These are phyloP conservation scores for Purshia tridentata DNA, from an alignment of 306 rosid genomes.

Conservation along the genomic window DNA sequence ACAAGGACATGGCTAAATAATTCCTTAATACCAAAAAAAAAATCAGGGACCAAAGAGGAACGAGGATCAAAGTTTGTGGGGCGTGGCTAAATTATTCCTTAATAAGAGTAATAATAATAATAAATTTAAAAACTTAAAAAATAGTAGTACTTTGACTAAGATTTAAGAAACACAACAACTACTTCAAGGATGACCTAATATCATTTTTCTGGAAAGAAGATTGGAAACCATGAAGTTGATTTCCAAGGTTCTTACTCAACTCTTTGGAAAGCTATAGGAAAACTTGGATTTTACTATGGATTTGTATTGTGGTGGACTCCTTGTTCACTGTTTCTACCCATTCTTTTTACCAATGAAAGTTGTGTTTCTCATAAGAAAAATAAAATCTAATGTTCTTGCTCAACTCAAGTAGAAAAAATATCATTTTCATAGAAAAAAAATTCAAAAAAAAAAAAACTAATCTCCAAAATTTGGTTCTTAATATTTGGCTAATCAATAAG, in stretches of 20 bases:
- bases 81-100: too few relatives aligned
- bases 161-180: not conserved
- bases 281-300: too few relatives aligned
- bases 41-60: too few relatives aligned
- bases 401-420: not conserved
- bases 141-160: too few relatives aligned
- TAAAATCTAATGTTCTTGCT: not conserved
- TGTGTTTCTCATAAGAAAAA: too few relatives aligned
- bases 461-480: not conserved
- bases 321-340: not conserved
- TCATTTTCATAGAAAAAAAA: not conserved
- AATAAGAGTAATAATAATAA: not conserved
- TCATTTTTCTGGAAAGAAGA: slow-evolving; percentile 2
- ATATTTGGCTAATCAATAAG: not conserved
- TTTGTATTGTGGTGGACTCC: not conserved
- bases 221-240: not conserved
- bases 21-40: too few relatives aligned
- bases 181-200: not conserved
- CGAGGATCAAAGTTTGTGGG: too few relatives aligned
- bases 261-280: too few relatives aligned
- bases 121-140: not conserved
- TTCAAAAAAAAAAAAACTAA: not conserved
- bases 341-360: too few relatives aligned
- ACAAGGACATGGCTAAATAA: too few relatives aligned
- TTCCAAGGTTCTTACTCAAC: not conserved